phyloP scores from a whole-genome alignment of 164 flowering plant species.

The Stephania cephalantha region DNA sequence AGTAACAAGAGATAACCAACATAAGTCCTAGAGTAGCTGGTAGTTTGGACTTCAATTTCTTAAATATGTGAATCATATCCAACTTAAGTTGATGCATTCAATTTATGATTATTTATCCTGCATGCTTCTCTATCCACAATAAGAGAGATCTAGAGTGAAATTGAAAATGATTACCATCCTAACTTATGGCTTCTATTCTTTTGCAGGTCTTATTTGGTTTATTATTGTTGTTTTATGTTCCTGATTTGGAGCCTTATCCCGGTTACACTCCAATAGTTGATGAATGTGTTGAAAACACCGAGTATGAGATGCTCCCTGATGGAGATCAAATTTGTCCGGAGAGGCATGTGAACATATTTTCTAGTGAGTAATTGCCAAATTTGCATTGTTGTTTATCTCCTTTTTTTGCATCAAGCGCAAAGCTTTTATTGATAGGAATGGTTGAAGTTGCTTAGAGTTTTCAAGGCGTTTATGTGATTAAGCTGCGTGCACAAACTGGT shows the following conservation, averaged over 20 bases:
- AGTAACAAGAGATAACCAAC: not conserved
- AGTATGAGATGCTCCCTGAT: conserved; percentile 81
- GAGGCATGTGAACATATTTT: conserved; percentile 66
- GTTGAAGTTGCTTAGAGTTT: not conserved
- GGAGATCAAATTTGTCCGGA: conserved; percentile 92
- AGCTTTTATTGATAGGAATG: not conserved
- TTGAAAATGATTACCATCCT: not conserved
- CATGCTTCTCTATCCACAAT: not conserved
- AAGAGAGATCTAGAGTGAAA: not conserved
- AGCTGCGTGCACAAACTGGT: no score
- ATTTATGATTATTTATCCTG: not conserved
- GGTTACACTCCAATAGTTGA: conserved; percentile 55
- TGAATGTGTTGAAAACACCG: conserved; percentile 43
- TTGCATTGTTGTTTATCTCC: not conserved
- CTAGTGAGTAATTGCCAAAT: conserved; percentile 46
- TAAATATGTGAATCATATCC: not conserved
- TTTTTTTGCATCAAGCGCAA: not conserved
- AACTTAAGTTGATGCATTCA: not conserved
- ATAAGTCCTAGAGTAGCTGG: no score
- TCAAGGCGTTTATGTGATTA: no score
- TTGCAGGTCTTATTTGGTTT: conserved; percentile 72
- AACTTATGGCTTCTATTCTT: conserved; percentile 1
- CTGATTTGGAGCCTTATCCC: conserved; percentile 75
- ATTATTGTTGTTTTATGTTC: conserved; percentile 59
- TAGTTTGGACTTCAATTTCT: not conserved